phyloP scores from a whole-genome alignment of 129 eudicot species.

The Solidago caesia region DNA sequence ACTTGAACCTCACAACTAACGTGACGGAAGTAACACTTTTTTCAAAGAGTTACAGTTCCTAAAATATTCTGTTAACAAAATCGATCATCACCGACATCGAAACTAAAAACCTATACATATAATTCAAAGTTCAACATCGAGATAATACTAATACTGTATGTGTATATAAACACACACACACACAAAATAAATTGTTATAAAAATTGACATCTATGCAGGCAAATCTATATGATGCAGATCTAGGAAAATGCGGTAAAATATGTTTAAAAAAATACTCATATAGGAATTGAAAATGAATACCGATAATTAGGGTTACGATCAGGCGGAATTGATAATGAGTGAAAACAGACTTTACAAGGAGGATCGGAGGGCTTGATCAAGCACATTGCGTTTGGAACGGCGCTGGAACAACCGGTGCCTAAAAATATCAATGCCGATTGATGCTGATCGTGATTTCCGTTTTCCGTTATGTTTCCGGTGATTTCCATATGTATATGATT shows the following conservation, averaged over 20 bases:
- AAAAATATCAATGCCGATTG: conserved; percentile 74
- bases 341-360: conserved; percentile 72
- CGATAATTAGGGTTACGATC: conserved; percentile 84
- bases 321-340: conserved; percentile 64
- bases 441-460: conserved; percentile 43
- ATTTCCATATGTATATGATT: conserved; percentile 27
- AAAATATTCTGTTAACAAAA: not conserved
- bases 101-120: not conserved
- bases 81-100: not conserved
- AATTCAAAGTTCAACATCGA: too few species aligned
- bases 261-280: not conserved
- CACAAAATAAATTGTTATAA: not conserved
- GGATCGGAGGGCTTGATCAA: conserved; percentile 84
- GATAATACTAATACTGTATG: too few species aligned
- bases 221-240: conserved; percentile 5
- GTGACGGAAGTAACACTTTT: too few species aligned
- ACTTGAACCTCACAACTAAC: too few species aligned
- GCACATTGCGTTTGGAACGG: conserved; percentile 80
- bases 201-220: not conserved
- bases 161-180: not conserved
- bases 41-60: not conserved
- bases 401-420: conserved; percentile 96
- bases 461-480: conserved; percentile 35
- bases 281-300: conserved; percentile 20
- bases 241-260: not conserved